Evolutionary conservation across 164 flowering plant species (phyloP), one percentile per base, ranked within the genome.

Genomic region (Macadamia tetraphylla): DNA sequence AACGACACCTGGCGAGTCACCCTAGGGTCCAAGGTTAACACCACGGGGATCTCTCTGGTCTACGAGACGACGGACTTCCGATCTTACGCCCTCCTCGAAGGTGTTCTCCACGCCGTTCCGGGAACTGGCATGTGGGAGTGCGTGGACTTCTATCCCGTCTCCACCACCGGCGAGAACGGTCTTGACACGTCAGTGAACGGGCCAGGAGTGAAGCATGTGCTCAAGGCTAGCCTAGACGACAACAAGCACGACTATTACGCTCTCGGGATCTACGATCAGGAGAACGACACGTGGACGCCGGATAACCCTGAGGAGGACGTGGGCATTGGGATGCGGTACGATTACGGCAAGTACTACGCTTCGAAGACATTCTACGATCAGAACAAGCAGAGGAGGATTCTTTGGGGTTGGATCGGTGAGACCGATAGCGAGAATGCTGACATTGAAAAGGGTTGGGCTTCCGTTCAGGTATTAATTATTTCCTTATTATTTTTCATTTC

Each of bases 111-210:
- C 67, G 81, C 75, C 3, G 95, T 91, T 10, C 79, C 82, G 2
- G 82, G 75, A 9, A 89, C 96, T 1, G 98, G 98, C 12, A 88
- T 87, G 95, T 93, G 98, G 98, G 98, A 93, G 78, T 93, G 98
- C 52, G 83, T 93, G n/a, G 98, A 93, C 73, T 87, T 93, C 42
- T 93, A 74, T 70, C 98, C 98, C 0, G 87, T 93, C 0, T 82
- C 97, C 3, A 66, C 42, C 49, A 73, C 46, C 0, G 73, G 53
- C 9, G 62, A 32, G 10, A 71, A 67, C 8, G 98, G 98, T 1
- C 70, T 89, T 52, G 94, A 93, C 65, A 85, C 92, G 0, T 88
- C 95, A 6, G 76, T 14, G 9, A 73, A 78, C 42, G 95, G 93
- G 6, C 81, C 84, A 0, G 87, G 72, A 2, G 80, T 88, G 64